Percentiles rank a stretch among this genome's conserved stretches.
phyloP scores from a whole-genome alignment of 495 filamentous ascomycete genomes.

The Aspergillus cristatus region DNA sequence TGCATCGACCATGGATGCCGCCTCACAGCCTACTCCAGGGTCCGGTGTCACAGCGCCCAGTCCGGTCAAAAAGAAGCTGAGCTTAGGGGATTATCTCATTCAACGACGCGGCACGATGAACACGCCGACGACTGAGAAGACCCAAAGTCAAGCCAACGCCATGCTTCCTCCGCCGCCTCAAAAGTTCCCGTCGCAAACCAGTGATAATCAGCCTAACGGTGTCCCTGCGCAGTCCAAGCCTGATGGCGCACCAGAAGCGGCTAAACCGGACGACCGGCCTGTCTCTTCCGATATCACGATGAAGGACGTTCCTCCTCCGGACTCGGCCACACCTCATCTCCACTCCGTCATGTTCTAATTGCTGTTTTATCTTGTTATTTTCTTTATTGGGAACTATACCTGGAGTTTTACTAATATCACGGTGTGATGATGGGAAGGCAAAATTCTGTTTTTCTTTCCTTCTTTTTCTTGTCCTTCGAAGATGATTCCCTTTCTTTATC shows the following conservation, averaged over 20 bases:
- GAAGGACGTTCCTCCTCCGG: conserved; percentile 26
- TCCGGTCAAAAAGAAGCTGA: conserved; percentile 56
- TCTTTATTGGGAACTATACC: too few relatives aligned
- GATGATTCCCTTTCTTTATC: conserved; percentile 2
- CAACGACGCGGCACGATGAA: conserved; percentile 35
- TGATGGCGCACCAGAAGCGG: conserved; percentile 1
- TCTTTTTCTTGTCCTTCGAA: conserved; percentile 1
- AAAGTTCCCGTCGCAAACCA: conserved; percentile 16
- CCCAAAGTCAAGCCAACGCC: conserved; percentile 19
- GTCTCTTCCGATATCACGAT: conserved; percentile 20
- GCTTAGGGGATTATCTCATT: conserved; percentile 57
- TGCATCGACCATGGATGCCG: conserved; percentile 22
- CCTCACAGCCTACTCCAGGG: conserved; percentile 18
- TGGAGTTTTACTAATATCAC: background rate
- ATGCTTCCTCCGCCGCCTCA: conserved; percentile 16
- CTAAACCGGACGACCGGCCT: conserved; percentile 11
- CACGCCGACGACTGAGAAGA: conserved; percentile 34
- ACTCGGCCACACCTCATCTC: conserved; percentile 14
- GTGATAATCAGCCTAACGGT: conserved; percentile 5
- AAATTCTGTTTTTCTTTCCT: conserved; percentile 13
- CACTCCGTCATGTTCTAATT: conserved; percentile 21
- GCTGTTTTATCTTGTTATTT: conserved; percentile 2
- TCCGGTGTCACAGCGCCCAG: conserved; percentile 40
- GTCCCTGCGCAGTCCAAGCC: conserved; percentile 7
- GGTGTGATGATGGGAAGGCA: too few relatives aligned